These are phyloP conservation scores for Schwanniomyces sp. DNA, from an alignment of 805 yeast species.

Conservation along the genomic window DNA sequence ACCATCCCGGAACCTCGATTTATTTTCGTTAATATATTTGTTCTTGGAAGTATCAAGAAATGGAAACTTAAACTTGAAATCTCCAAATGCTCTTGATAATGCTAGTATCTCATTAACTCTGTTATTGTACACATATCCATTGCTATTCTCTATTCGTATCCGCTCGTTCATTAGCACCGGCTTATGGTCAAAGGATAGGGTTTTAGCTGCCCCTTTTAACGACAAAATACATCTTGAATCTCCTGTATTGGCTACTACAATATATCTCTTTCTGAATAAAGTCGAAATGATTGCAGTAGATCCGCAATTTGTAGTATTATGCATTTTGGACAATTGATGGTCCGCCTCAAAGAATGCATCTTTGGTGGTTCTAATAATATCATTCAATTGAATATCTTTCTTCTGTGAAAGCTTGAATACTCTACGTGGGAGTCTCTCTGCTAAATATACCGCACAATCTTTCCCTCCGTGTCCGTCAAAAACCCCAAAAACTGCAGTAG, in stretches of 20 bases:
- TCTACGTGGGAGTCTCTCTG: constrained; percentile 38
- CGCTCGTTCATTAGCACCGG: constrained; percentile 45
- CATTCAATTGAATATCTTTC: constrained; percentile 8
- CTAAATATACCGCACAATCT: constrained; percentile 55
- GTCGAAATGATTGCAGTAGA: constrained; percentile 40
- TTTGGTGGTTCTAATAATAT: constrained; percentile 21
- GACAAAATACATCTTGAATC: constrained; percentile 70
- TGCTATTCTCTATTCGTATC: constrained; percentile 41
- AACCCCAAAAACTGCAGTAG: constrained; percentile 59
- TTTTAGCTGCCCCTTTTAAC: constrained; percentile 57
- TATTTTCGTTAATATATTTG: constrained; percentile 25
- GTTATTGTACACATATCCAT: constrained; percentile 36
- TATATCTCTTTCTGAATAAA: constrained; percentile 28
- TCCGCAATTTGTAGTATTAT: constrained; percentile 37
- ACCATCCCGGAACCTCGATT: constrained; percentile 20
- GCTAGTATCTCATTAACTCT: constrained; percentile 45
- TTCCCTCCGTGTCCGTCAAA: constrained; percentile 86
- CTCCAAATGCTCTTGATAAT: constrained; percentile 46
- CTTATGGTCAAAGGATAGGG: constrained; percentile 44
- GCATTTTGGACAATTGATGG: constrained; percentile 20
- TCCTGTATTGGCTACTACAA: constrained; percentile 70
- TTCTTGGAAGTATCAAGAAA: constrained; percentile 30
- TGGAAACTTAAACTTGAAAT: constrained; percentile 41
- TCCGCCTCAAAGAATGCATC: constrained; percentile 40
- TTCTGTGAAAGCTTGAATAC: constrained; percentile 28